Percentiles rank a stretch among this genome's conserved stretches.
Conservation (phyloP, 2,329 filamentous ascomycete species). For the Lithohypha guttulata region DNA sequence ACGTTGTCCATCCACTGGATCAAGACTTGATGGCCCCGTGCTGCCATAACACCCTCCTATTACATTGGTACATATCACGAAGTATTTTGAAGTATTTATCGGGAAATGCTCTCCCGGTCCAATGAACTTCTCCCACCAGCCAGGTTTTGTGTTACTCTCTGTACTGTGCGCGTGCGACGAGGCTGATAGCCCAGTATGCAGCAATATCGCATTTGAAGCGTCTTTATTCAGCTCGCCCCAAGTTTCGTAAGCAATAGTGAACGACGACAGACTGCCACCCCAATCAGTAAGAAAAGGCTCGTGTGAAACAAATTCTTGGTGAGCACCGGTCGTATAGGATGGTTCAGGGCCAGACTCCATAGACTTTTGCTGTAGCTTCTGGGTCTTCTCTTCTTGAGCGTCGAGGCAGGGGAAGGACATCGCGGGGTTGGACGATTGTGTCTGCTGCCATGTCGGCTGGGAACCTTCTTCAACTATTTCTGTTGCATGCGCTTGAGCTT, state of each 20-base stretch:
- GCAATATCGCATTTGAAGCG: constrained; percentile 76
- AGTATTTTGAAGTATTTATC: constrained; percentile 83
- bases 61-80: constrained; percentile 92
- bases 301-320: constrained; percentile 62
- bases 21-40: constrained; percentile 77
- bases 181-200: constrained; percentile 92
- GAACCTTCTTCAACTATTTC: constrained; percentile 14
- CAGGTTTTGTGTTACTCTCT: constrained; percentile 70
- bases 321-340: constrained; percentile 83
- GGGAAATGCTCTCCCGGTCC: constrained; percentile 59
- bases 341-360: constrained; percentile 75
- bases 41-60: constrained; percentile 93
- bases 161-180: constrained; percentile 95
- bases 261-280: constrained; percentile 83
- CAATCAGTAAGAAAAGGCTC: constrained; percentile 79
- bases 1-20: constrained; percentile 74
- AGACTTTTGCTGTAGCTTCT: constrained; percentile 51
- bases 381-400: constrained; percentile 67
- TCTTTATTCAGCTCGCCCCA: constrained; percentile 76
- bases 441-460: constrained; percentile 21
- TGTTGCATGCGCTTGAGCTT: too few relatives aligned
- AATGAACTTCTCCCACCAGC: constrained; percentile 99
- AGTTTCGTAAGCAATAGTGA: constrained; percentile 83
- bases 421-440: constrained; percentile 59
- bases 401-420: constrained; percentile 87